Conservation (phyloP, 768 basidiomycete species). For the Naganishia vaughanmartiniae region DNA sequence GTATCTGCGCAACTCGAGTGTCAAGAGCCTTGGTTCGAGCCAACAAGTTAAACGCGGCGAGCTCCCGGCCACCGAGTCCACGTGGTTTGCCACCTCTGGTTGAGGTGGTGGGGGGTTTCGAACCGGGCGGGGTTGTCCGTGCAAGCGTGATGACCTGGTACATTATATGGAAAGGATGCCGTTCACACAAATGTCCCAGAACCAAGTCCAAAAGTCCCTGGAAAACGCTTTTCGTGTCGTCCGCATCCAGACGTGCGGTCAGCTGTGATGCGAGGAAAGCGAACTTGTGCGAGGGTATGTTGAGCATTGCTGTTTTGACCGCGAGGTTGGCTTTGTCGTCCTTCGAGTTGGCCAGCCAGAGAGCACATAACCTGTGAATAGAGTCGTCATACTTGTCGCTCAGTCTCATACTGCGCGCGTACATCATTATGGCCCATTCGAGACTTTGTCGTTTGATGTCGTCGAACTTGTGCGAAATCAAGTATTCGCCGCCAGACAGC, state of each 20-base stretch:
- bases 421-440: slow-evolving; percentile 61
- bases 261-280: slow-evolving; percentile 90
- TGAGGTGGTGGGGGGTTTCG: neutral
- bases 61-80: slow-evolving; percentile 46
- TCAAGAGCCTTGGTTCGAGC: slow-evolving; percentile 8
- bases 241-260: slow-evolving; percentile 67
- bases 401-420: slow-evolving; percentile 67
- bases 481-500: neutral
- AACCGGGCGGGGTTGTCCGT: slow-evolving; percentile 10
- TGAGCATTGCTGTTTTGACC: slow-evolving; percentile 57
- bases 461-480: slow-evolving; percentile 2
- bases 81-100: slow-evolving; percentile 26
- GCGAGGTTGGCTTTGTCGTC: slow-evolving; percentile 57
- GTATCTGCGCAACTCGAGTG: slow-evolving; percentile 29
- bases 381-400: slow-evolving; percentile 75
- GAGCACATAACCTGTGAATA: slow-evolving; percentile 76
- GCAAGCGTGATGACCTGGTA: slow-evolving; percentile 80
- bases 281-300: slow-evolving; percentile 81
- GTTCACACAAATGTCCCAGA: slow-evolving; percentile 67
- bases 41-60: slow-evolving; percentile 57
- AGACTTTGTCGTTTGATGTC: slow-evolving; percentile 7
- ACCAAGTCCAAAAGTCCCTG: slow-evolving; percentile 67
- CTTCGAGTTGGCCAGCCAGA: slow-evolving; percentile 86
- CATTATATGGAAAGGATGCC: slow-evolving; percentile 91
- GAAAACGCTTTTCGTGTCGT: slow-evolving; percentile 46